These are phyloP conservation scores for Penstemon davidsonii DNA, from an alignment of 257 asterid genomes.

Conservation along the genomic window DNA sequence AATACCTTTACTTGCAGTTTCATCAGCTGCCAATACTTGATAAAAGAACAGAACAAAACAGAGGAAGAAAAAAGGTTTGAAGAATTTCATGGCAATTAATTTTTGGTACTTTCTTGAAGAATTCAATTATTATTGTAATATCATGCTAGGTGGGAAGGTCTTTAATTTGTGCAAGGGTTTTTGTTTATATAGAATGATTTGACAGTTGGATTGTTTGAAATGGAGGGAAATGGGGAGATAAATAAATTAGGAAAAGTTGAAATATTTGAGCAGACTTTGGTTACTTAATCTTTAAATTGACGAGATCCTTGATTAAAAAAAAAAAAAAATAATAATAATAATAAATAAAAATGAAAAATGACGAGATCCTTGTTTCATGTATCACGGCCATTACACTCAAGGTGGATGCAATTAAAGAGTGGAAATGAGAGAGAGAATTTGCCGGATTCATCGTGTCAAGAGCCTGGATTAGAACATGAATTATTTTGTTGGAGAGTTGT, in stretches of 20 bases:
- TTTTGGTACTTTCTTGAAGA: not conserved
- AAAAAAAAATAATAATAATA: no score
- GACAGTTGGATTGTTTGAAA: constrained; percentile 22
- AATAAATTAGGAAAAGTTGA: constrained; percentile 16
- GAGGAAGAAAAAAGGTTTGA: constrained; percentile 20
- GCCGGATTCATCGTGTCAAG: constrained; percentile 19
- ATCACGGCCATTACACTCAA: constrained; percentile 52
- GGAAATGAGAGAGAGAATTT: constrained; percentile 13
- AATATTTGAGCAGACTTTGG: not conserved
- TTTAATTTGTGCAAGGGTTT: not conserved
- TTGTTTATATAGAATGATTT: constrained; percentile 1
- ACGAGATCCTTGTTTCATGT: constrained; percentile 64
- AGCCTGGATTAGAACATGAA: not conserved
- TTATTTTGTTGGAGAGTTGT: not conserved
- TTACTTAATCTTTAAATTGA: constrained; percentile 32
- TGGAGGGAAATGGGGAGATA: constrained; percentile 11
- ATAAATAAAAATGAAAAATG: not conserved
- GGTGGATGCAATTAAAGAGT: constrained; percentile 22
- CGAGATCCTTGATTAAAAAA: constrained; percentile 54
- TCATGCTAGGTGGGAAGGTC: not conserved
- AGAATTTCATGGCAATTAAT: not conserved
- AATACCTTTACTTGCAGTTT: constrained; percentile 32
- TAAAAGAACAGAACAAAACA: constrained; percentile 7
- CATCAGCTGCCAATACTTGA: not conserved
- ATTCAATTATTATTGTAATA: not conserved